Percentiles rank a stretch among this genome's conserved stretches.
phyloP scores from a whole-genome alignment of 164 flowering plant species.

The Dillenia suffruticosa region DNA sequence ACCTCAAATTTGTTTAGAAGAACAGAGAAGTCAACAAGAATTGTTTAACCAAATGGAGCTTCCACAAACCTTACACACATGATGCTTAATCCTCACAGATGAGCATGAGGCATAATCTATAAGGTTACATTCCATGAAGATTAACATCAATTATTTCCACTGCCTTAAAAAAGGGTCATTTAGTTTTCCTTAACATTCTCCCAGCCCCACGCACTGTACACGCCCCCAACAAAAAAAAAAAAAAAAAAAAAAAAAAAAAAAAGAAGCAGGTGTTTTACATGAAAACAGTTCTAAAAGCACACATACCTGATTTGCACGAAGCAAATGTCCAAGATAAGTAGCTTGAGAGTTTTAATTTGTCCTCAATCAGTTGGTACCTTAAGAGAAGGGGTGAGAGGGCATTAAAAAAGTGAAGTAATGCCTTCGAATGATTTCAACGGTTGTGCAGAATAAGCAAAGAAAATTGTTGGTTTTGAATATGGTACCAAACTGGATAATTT shows the following conservation, averaged over 20 bases:
- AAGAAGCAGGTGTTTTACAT: neutral
- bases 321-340: slow-evolving; percentile 93
- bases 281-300: neutral
- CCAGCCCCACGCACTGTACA: too few relatives aligned
- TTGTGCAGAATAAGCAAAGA: slow-evolving; percentile 3
- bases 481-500: slow-evolving; percentile 89
- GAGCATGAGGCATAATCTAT: too few relatives aligned
- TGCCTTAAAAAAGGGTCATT: too few relatives aligned
- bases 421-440: slow-evolving; percentile 1
- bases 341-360: slow-evolving; percentile 64
- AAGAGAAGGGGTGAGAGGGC: neutral
- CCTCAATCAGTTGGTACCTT: slow-evolving; percentile 86
- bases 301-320: slow-evolving; percentile 68
- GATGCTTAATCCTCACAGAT: too few relatives aligned
- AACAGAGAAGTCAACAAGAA: too few relatives aligned
- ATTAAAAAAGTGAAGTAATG: neutral
- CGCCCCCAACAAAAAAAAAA: neutral
- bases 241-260: neutral
- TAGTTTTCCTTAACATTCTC: too few relatives aligned
- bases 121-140: too few relatives aligned
- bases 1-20: too few relatives aligned
- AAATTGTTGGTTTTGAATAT: neutral
- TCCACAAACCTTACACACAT: too few relatives aligned
- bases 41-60: too few relatives aligned
- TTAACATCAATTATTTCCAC: too few relatives aligned